Base-by-base conservation (phyloP, 1,284 basidiomycete species). In the Trametes versicolor region DNA sequence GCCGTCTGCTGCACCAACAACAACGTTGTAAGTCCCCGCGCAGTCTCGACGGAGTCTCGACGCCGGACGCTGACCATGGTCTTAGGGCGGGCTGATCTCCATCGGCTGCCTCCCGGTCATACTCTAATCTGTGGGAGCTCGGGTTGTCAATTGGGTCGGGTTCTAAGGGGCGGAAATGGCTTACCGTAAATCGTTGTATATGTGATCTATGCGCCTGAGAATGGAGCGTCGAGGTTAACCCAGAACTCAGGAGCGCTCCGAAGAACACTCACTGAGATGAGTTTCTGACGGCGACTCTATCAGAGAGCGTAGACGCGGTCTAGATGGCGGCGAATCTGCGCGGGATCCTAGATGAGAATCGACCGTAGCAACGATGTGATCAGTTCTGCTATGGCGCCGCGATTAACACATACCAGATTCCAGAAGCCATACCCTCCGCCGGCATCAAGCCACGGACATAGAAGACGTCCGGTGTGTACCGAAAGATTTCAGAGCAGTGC, bases 61-160 rank as follows among this genome's bases (percentile, higher is more conserved):
- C 37, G 36, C 32, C 49, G 19, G 23, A 15, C 27, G 34, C 45
- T 58, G 36, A 58, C 21, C 29, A 37, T 19, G 32, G 36, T 21
- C 19, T 2, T 47, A 73, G 72, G 70, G 70, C 45, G 63, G 66
- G 21, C 57, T 71, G 32, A 63, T 73, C 64, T 71, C 71, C 61
- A 65, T 73, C 29, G 72, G 71, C 45, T 73, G 72, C 43, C 27
- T 71, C 59, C 72, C 71, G 45, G 63, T 73, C 60, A 63, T 13
- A 23, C 66, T 72, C 60, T 72, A 48, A 45, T 27, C 27, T 54
- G 29, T 17, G 41, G 51, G 41, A 37, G 21, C 2, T 13, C 45
- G 32, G 5, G 1, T 23, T n/a, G 27, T 50, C 32, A 39, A 47
- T 39, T 13, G 17, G 29, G 21, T 8, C 54, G 54, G 55, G 43